These are phyloP conservation scores for Carpinus fangiana DNA, from an alignment of 306 rosid genomes.

Conservation along the genomic window DNA sequence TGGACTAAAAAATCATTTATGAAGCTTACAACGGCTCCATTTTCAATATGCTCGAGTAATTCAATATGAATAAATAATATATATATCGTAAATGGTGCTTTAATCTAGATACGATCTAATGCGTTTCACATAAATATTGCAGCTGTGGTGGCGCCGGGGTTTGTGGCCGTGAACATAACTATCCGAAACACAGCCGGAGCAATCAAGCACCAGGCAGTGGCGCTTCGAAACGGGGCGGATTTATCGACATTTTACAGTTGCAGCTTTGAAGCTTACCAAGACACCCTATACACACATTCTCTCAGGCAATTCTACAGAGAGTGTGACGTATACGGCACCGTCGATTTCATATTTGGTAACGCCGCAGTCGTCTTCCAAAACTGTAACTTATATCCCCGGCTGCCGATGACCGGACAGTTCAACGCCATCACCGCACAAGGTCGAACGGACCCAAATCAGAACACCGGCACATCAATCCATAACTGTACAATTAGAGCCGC, in stretches of 20 bases:
- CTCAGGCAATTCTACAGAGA: slow-evolving; percentile 86
- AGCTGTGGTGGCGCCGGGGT: slow-evolving; percentile 76
- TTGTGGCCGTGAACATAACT: slow-evolving; percentile 80
- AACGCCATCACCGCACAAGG: slow-evolving; percentile 95
- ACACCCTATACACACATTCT: slow-evolving; percentile 78
- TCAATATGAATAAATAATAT: neutral
- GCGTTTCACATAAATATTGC: slow-evolving; percentile 18
- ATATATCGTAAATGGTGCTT: neutral
- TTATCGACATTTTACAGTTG: slow-evolving; percentile 81
- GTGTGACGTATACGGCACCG: slow-evolving; percentile 83
- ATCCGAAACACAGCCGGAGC: slow-evolving; percentile 89
- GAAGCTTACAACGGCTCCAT: neutral
- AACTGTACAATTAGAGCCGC: slow-evolving; percentile 66
- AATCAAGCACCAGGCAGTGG: slow-evolving; percentile 84
- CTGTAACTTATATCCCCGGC: slow-evolving; percentile 80
- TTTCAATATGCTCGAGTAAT: neutral
- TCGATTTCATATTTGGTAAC: slow-evolving; percentile 94
- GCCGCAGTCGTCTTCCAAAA: slow-evolving; percentile 83
- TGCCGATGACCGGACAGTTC: slow-evolving; percentile 78
- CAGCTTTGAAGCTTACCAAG: slow-evolving; percentile 91
- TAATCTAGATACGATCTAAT: neutral
- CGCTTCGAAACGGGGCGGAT: slow-evolving; percentile 79
- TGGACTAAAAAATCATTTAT: no score
- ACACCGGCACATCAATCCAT: slow-evolving; percentile 73
- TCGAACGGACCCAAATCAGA: slow-evolving; percentile 75